phyloP scores from a whole-genome alignment of 2,329 filamentous ascomycete genomes.

The Penicillium aurantiogriseum region DNA sequence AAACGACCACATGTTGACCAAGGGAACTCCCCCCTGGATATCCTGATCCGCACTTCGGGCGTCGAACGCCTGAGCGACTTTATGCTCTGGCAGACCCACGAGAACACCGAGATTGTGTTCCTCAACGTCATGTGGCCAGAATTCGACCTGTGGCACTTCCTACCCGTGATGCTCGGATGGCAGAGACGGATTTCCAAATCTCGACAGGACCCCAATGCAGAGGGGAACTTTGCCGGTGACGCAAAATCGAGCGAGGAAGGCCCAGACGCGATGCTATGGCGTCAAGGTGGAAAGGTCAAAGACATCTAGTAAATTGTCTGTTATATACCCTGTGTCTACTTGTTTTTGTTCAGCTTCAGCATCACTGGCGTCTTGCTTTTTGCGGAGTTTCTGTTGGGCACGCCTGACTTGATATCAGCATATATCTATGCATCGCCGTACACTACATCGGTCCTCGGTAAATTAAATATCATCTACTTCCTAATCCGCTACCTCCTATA shows the following conservation, averaged over 20 bases:
- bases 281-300: constrained; percentile 31
- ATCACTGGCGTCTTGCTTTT: constrained; percentile 21
- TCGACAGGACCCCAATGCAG: constrained; percentile 58
- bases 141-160: constrained; percentile 88
- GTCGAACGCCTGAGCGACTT: constrained; percentile 94
- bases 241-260: constrained; percentile 30
- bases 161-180: constrained; percentile 93
- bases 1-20: constrained; percentile 83
- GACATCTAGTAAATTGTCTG: constrained; percentile 23
- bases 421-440: constrained; percentile 2
- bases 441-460: neutral
- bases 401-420: constrained; percentile 8
- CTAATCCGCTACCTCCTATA: neutral
- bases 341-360: constrained; percentile 19
- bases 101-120: constrained; percentile 90
- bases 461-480: constrained; percentile 2
- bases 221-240: constrained; percentile 59
- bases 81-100: constrained; percentile 97
- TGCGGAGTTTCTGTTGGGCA: constrained; percentile 8
- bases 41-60: constrained; percentile 88
- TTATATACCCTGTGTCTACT: constrained; percentile 11
- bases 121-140: constrained; percentile 92
- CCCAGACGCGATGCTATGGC: constrained; percentile 20
- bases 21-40: constrained; percentile 78
- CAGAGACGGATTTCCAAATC: constrained; percentile 65